Conservation (phyloP, 225 moss, liverwort and hornwort genomes). For the Pseudisothecium myosuroides region DNA sequence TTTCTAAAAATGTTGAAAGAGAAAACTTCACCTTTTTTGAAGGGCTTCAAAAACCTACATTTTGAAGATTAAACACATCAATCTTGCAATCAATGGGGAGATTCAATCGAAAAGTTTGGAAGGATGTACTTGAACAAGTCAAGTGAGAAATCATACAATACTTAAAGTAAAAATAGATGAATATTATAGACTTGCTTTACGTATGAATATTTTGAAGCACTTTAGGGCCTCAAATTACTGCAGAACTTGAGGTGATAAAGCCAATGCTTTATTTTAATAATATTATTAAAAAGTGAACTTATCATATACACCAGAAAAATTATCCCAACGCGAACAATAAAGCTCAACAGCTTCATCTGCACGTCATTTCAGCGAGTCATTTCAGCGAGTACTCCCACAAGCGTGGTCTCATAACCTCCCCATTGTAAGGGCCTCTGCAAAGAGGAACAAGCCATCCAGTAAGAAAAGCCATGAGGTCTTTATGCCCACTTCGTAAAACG, state of each 20-base stretch:
- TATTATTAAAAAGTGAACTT: no score
- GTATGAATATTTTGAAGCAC: not conserved
- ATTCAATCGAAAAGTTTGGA: not conserved
- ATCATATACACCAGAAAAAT: not conserved
- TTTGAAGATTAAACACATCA: not conserved
- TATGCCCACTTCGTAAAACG: not conserved
- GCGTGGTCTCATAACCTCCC: not conserved
- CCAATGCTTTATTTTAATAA: no score
- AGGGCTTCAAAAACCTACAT: not conserved
- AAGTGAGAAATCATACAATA: accelerated
- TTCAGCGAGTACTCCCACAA: not conserved
- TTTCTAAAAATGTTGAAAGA: not conserved
- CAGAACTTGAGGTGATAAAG: not conserved
- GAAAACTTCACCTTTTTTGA: not conserved
- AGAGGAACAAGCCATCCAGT: not conserved
- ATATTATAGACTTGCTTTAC: not conserved
- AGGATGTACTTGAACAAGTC: not conserved
- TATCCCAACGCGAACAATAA: not conserved
- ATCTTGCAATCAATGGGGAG: no score
- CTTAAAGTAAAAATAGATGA: not conserved
- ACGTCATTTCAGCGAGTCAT: not conserved
- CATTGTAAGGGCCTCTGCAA: not conserved
- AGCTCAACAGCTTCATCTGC: not conserved
- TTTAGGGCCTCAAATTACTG: no score
- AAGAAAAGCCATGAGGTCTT: not conserved